Base-by-base conservation (phyloP, 306 rosid genomes). In the Aeschynomene evenia region DNA sequence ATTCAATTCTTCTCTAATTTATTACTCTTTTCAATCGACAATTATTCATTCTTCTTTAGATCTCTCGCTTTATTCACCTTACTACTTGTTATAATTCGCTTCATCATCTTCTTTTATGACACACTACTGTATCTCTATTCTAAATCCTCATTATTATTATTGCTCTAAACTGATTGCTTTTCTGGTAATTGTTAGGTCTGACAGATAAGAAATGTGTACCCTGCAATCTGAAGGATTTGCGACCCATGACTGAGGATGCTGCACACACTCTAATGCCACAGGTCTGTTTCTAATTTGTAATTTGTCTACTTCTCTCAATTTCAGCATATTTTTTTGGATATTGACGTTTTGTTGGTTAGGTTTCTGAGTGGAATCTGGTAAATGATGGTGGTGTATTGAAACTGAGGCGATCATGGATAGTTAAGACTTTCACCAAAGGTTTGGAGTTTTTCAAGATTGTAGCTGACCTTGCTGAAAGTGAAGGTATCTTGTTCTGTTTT, bases 201-300 rank as follows among this genome's bases (percentile, higher is more conserved):
- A 68, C 82, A 61, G 63, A 68, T 45, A 91, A 89, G 84, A 91
- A 89, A 73, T 91, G 97, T 51, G 97, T 87, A 40, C 91, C 97
- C 16, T 91, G 97, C 80, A 45, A 71, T 66, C 31, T 78, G 20
- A 85, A 84, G 77, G 91, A 89, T 31, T 48, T 91, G 82, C 89
- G 72, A 70, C 87, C 96, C 23, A 89, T 91, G 97, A 84, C 82
- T 1, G 88, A 84, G 75, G 82, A 77, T 70, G 84, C 86, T 33
- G 97, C 97, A 18, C 72, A 76, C 20, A 51, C 50, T 68, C 76
- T 91, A 55, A 81, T 89, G 26, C 78, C 76, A 20, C 83, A 87
- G 96, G 97, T 89, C 80, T 20, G 54, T 72, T 63, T n/a, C 1
- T 55, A 23, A 58, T 72, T 63, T n/a, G 4, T 55, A 23, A 54